Evolutionary conservation across 192 early-diverging fungal species (phyloP).

Genomic region (Coemansia sp.): DNA sequence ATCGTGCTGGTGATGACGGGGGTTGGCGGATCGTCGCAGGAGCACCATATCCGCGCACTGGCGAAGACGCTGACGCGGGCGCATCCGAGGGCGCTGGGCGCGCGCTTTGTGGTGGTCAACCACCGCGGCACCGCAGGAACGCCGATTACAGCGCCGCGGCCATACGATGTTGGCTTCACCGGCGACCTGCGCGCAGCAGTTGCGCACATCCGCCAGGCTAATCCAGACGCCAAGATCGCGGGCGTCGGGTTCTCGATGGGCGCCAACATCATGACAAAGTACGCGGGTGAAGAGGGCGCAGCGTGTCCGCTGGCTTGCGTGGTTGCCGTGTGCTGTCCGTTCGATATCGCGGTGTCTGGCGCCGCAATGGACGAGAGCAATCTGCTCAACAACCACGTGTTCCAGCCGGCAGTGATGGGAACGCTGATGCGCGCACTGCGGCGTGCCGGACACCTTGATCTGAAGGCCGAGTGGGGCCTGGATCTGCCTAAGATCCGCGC

Average conservation of each 20-base stretch:
- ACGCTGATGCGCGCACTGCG: constrained; percentile 55
- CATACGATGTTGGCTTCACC: constrained; percentile 79
- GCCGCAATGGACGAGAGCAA: constrained; percentile 56
- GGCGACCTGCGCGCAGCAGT: constrained; percentile 61
- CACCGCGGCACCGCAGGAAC: constrained; percentile 83
- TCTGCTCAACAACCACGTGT: constrained; percentile 57
- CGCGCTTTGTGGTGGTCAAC: constrained; percentile 80
- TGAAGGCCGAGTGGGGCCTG: constrained; percentile 36
- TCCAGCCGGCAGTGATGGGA: constrained; percentile 59
- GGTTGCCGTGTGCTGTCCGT: constrained; percentile 83
- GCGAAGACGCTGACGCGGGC: constrained; percentile 59
- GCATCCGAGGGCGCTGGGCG: constrained; percentile 34
- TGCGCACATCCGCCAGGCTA: constrained; percentile 26
- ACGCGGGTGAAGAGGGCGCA: constrained; percentile 75
- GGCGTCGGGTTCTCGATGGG: constrained; percentile 91
- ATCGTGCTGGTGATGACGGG: constrained; percentile 81
- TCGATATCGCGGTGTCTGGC: constrained; percentile 64
- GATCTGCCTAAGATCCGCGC: constrained; percentile 55
- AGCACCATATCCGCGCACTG: constrained; percentile 78
- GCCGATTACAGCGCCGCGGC: constrained; percentile 68
- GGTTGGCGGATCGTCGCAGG: constrained; percentile 91
- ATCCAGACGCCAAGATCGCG: constrained; percentile 63
- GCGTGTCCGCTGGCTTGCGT: constrained; percentile 68
- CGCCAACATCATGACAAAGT: constrained; percentile 88
- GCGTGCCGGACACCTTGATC: constrained; percentile 41